These are phyloP conservation scores for Psophocarpus tetragonolobus DNA, from an alignment of 306 rosid genomes.

Conservation along the genomic window DNA sequence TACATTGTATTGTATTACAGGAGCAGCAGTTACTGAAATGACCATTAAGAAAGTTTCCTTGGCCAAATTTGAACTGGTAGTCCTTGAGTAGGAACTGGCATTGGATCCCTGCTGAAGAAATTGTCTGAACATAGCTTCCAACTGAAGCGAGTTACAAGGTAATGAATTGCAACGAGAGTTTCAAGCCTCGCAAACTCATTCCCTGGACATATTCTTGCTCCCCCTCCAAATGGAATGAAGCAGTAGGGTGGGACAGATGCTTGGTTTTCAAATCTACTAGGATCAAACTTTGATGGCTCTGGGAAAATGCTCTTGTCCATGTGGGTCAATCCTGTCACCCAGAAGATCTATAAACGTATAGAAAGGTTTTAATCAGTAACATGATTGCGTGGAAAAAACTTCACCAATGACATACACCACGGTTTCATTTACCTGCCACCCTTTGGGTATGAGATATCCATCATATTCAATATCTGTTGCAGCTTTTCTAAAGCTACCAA, in stretches of 20 bases:
- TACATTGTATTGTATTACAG: not conserved
- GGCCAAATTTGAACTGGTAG: conserved; percentile 53
- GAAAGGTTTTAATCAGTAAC: not conserved
- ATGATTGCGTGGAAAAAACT: conserved; percentile 11
- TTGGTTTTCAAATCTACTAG: conserved; percentile 66
- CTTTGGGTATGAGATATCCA: conserved; percentile 75
- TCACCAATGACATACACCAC: not conserved
- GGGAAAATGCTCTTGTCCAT: conserved; percentile 61
- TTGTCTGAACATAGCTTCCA: conserved; percentile 70
- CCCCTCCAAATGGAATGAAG: conserved; percentile 74
- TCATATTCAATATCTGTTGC: conserved; percentile 56
- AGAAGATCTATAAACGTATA: conserved; percentile 54
- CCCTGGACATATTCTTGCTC: conserved; percentile 73
- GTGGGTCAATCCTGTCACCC: conserved; percentile 70
- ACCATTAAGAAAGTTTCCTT: conserved; percentile 34
- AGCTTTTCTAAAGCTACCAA: conserved; percentile 62
- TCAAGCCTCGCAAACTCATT: conserved; percentile 68
- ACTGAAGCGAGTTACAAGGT: conserved; percentile 61
- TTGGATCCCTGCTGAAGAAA: conserved; percentile 61
- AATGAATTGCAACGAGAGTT: conserved; percentile 64
- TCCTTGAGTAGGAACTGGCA: conserved; percentile 59
- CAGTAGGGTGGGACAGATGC: conserved; percentile 60
- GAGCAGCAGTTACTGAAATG: not conserved
- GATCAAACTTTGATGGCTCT: conserved; percentile 72
- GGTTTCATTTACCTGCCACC: conserved; percentile 77